Base-by-base conservation (phyloP, 2,329 filamentous ascomycete species). In the Tolypocladium ovalisporum region DNA sequence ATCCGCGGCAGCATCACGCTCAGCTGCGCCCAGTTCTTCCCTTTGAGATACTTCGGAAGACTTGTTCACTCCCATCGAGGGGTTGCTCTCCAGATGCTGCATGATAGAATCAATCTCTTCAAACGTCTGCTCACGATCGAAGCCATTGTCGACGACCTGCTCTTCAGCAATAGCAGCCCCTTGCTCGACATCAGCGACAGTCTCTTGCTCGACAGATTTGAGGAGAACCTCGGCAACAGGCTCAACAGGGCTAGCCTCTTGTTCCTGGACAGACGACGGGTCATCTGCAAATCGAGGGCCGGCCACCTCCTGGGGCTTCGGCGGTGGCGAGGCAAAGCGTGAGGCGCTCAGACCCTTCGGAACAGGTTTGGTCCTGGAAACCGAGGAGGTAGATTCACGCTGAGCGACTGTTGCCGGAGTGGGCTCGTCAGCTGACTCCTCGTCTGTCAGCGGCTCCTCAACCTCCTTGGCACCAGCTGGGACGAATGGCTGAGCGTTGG, bases 61-160 rank as follows among this genome's bases (percentile, higher is more conserved):
- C 65, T 85, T 86, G 67, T 90, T 89, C 59, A 90, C 82, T 15
- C 89, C 89, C 69, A 88, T 83, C 55, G 87, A 85, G 1, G 87
- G 88, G 62, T 90, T 84, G 53, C 79, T 83, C 58, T 86, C 81
- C 64, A 97, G 81, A 59, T 94, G 87, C 62, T 87, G 84, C 90
- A 97, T 96, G 55, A 97, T 85, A 51, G 88, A 90, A 74, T 97
- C 92, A 65, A 97, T 92, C 67, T 97, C 91, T 63, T 93, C 87
- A 64, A 89, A 89, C 0, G 86, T 82, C 8, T 75, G 78, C 60
- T 77, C 76, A 24, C 66, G 65, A 8, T 67, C 66, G 4, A 64
- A 54, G 19, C 58, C 39, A 24, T 56, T 29, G 22, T 58, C 55
- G 27, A 54, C 47, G 12, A 35, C 44, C 22, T 49, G 52, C 24